These are phyloP conservation scores for Solanum dulcamara DNA, from an alignment of 257 asterid species.

Conservation along the genomic window DNA sequence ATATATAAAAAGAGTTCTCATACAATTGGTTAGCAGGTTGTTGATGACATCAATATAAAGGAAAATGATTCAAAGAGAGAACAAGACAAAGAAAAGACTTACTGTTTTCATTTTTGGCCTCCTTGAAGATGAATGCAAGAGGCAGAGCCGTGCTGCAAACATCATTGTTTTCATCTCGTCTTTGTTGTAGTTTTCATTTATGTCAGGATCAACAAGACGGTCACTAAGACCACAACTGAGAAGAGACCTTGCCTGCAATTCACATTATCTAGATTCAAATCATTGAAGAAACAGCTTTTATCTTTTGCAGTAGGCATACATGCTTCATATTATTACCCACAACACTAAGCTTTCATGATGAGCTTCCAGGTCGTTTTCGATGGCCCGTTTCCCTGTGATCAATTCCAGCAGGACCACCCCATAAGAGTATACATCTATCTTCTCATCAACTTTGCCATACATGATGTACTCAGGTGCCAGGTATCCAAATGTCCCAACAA, in stretches of 20 bases:
- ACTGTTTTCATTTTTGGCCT: conserved; percentile 76
- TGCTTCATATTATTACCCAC: conserved; percentile 33
- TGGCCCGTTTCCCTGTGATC: conserved; percentile 72
- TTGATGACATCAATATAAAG: background rate
- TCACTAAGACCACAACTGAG: conserved; percentile 49
- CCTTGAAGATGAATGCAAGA: conserved; percentile 72
- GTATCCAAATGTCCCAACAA: conserved; percentile 53
- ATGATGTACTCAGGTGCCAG: conserved; percentile 79
- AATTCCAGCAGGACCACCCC: conserved; percentile 77
- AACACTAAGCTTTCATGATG: conserved; percentile 57
- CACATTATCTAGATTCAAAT: background rate
- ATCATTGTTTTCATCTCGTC: conserved; percentile 60
- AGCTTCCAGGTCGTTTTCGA: conserved; percentile 20
- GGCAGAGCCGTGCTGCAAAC: conserved; percentile 55
- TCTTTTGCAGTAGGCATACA: background rate
- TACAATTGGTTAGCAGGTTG: background rate
- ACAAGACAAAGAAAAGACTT: background rate
- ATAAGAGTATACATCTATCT: conserved; percentile 71
- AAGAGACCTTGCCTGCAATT: conserved; percentile 59
- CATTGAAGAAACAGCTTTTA: background rate
- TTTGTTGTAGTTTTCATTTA: conserved; percentile 33
- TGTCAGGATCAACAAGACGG: conserved; percentile 56
- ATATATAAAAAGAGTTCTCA: background rate
- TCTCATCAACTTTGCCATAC: conserved; percentile 85
- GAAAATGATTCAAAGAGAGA: background rate